phyloP scores from a whole-genome alignment of 192 early-diverging fungal genomes.

The Coemansia sp. region DNA sequence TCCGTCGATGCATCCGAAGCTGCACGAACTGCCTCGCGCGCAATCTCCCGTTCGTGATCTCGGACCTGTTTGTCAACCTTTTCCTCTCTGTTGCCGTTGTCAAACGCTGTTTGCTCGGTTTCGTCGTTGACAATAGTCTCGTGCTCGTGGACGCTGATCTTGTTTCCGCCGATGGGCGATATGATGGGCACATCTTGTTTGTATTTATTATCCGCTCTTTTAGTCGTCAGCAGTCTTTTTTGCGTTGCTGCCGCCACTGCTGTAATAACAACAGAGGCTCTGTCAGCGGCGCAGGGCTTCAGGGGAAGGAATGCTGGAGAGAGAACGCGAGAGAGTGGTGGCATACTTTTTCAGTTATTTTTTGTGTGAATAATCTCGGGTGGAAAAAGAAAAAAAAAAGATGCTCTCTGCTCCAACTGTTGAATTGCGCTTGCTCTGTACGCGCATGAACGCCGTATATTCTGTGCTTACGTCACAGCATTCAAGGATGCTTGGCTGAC shows the following conservation, averaged over 20 bases:
- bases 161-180: constrained; percentile 7
- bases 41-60: constrained; percentile 18
- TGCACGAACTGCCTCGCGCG: constrained; percentile 17
- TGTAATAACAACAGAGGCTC: not conserved
- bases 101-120: not conserved
- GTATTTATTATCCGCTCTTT: not conserved
- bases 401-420: not conserved
- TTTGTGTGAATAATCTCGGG: no score
- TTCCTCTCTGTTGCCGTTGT: not conserved
- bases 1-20: constrained; percentile 16
- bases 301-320: not conserved
- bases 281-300: not conserved
- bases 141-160: constrained; percentile 16
- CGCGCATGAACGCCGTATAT: no score
- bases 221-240: not conserved
- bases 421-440: no score
- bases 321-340: not conserved
- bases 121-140: constrained; percentile 2
- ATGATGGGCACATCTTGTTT: not conserved
- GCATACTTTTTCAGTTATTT: not conserved
- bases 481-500: no score
- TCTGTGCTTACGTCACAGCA: no score
- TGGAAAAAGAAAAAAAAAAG: constrained; percentile 1
- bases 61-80: constrained; percentile 10
- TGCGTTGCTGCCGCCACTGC: not conserved